Conservation (phyloP, 495 filamentous ascomycete genomes). For the Penicillium mononematosum region DNA sequence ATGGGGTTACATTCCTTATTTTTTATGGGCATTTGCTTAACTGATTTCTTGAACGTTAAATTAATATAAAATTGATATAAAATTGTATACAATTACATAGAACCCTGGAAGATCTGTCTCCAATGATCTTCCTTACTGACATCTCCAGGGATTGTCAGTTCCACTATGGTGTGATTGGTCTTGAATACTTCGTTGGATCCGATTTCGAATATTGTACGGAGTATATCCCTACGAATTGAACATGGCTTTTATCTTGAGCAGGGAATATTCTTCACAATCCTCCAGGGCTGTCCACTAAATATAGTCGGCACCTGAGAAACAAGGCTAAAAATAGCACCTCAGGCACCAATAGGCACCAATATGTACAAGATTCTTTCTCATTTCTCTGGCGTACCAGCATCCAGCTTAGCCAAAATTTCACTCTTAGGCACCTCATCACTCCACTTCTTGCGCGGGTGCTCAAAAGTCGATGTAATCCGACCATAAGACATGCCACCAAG, state of each 20-base stretch:
- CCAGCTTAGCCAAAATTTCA: no score
- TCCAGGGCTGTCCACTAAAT: no score
- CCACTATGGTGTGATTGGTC: background rate
- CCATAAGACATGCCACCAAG: no score
- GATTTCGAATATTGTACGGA: no score
- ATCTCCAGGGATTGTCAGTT: background rate
- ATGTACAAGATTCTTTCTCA: no score
- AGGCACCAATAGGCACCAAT: no score
- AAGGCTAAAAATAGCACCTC: no score
- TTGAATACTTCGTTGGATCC: background rate
- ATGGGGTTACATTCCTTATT: slow-evolving; percentile 5
- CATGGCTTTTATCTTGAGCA: background rate
- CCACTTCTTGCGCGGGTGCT: no score
- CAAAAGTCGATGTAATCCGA: no score
- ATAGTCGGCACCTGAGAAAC: no score
- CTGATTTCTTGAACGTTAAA: background rate
- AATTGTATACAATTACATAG: background rate
- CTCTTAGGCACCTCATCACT: no score
- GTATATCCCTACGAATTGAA: background rate
- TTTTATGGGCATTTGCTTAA: background rate
- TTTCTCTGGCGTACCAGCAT: no score
- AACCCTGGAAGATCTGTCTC: background rate
- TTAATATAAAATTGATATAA: background rate
- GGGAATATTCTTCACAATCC: background rate
- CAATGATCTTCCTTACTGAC: background rate